Evolutionary conservation across 2,329 filamentous ascomycete species (phyloP).

Genomic region (Monilinia fructigena): DNA sequence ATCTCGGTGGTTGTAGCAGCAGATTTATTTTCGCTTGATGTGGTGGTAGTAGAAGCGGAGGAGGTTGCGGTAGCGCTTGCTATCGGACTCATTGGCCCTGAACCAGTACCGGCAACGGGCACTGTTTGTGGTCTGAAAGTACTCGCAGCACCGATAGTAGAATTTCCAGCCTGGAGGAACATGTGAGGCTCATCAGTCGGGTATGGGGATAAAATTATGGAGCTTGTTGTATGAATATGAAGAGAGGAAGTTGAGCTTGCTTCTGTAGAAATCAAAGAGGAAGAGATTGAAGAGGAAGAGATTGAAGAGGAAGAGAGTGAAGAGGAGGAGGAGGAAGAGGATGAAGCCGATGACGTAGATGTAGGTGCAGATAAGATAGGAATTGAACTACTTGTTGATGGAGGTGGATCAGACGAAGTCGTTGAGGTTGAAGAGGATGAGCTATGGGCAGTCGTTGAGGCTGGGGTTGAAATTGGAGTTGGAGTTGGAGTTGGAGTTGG

Average conservation of each 20-base stretch:
- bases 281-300: conserved; percentile 23
- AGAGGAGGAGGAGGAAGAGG: conserved; percentile 18
- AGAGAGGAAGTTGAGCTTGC: conserved; percentile 21
- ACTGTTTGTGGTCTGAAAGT: background rate
- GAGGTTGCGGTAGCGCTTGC: conserved; percentile 2
- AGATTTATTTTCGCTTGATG: conserved; percentile 15
- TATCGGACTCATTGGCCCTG: conserved; percentile 5
- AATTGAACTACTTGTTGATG: conserved; percentile 21
- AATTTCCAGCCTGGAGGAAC: conserved; percentile 33
- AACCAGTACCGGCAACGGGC: background rate
- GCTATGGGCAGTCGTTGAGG: conserved; percentile 34
- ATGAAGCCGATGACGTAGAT: conserved; percentile 28
- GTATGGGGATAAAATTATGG: conserved; percentile 24
- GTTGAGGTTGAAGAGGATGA: conserved; percentile 28
- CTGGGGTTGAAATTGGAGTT: conserved; percentile 27
- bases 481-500: conserved; percentile 31
- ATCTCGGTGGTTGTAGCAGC: conserved; percentile 10
- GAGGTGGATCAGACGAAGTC: conserved; percentile 30
- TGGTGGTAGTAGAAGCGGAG: conserved; percentile 6
- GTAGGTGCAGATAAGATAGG: conserved; percentile 24
- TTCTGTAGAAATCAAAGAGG: conserved; percentile 13
- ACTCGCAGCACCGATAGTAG: conserved; percentile 18
- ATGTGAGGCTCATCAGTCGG: conserved; percentile 31
- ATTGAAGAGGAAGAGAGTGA: background rate
- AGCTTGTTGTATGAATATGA: conserved; percentile 25